Evolutionary conservation across 2,329 filamentous ascomycete genomes (phyloP), one percentile per base, ranked within the genome.

Genomic region (Alternaria ventricosa): DNA sequence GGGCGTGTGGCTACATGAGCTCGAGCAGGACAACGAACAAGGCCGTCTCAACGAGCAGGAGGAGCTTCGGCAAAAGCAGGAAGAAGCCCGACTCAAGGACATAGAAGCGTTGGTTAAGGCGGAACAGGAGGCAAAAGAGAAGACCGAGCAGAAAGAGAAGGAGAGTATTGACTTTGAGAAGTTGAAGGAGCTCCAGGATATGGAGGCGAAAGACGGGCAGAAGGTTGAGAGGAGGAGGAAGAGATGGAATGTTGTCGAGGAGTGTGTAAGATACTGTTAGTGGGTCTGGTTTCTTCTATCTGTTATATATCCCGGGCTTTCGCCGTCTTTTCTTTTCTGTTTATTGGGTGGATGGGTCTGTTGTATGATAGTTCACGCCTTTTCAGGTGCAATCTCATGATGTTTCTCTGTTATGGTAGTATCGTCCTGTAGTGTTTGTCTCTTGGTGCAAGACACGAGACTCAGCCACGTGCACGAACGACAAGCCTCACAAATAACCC

Each of bases 1-100:
- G 25, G 85, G 84, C 0, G 74, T 78, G 3, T 80, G 78, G 78
- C 53, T 79, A 22, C 75, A 78, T 30, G 77, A 79, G 47, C 22
- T 56, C 0, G 75, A 78, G 13, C 55, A 67, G 1, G 59, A 66
- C 7, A 67, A 56, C 4, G 74, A 69, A 44, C 41, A 65, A 22
- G 57, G 60, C 8, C 55, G 73, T 5, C 41, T 57, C 4, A 54
- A 67, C 9, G 71, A 68, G 13, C 65, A 74, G 36, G 43, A 53
- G 5, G 66, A 71, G 6, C 50, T 65, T 20, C 57, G 23, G 20
- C 58, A 63, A 11, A 62, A 63, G 45, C 50, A 71, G 1, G 67
- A 66, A 7, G 63, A 69, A 20, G 63, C 63, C 27, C 50, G 46
- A 47, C 57, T 64, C 18, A 67, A 71, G 25, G 63, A 61, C 6